phyloP scores from a whole-genome alignment of 805 yeast species.

The Kazachstania africana region DNA sequence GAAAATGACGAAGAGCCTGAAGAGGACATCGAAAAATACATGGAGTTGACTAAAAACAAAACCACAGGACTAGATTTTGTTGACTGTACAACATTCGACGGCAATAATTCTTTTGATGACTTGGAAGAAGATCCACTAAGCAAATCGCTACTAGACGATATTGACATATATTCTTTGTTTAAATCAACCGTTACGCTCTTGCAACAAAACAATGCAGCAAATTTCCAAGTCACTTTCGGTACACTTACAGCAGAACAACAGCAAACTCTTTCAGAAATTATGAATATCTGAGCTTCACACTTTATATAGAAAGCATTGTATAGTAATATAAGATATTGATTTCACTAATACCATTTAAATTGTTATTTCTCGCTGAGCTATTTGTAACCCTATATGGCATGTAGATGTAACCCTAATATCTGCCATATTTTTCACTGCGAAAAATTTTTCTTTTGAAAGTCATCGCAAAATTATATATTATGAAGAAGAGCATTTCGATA shows the following conservation, averaged over 20 bases:
- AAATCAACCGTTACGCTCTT: conserved; percentile 40
- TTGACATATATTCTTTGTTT: conserved; percentile 62
- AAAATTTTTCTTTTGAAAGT: too few relatives aligned
- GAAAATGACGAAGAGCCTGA: conserved; percentile 28
- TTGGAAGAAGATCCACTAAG: conserved; percentile 73
- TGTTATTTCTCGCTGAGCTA: too few relatives aligned
- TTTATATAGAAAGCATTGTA: neutral
- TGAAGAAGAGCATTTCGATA: too few relatives aligned
- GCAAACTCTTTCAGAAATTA: conserved; percentile 12
- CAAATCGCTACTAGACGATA: conserved; percentile 64
- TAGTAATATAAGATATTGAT: too few relatives aligned
- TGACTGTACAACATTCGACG: conserved; percentile 25
- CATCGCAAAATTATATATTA: too few relatives aligned
- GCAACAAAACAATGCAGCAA: conserved; percentile 35
- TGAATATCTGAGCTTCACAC: neutral
- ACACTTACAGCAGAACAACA: conserved; percentile 28
- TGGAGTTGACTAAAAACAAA: conserved; percentile 37
- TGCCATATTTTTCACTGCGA: too few relatives aligned
- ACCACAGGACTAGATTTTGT: conserved; percentile 26
- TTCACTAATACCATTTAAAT: too few relatives aligned
- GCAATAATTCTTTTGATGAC: conserved; percentile 53
- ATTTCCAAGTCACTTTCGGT: conserved; percentile 40
- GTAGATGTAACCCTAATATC: too few relatives aligned
- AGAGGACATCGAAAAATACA: conserved; percentile 30
- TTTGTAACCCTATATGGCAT: too few relatives aligned